phyloP scores from a whole-genome alignment of 2,329 filamentous ascomycete genomes.

The Talaromyces funiculosus region DNA sequence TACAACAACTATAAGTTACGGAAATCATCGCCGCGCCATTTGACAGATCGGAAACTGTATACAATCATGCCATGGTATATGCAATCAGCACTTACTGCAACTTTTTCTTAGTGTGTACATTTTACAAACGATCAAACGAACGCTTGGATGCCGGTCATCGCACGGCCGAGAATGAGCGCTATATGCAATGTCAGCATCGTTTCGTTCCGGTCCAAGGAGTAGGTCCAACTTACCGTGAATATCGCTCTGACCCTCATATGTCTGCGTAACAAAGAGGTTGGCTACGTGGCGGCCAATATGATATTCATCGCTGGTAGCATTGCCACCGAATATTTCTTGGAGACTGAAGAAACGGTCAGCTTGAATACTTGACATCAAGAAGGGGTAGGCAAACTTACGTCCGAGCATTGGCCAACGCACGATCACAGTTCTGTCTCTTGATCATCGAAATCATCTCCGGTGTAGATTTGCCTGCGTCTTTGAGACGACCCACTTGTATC shows the following conservation, averaged over 20 bases:
- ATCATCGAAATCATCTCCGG: conserved; percentile 98
- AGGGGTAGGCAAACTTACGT: conserved; percentile 41
- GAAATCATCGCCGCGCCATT: neutral
- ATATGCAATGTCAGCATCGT: conserved; percentile 13
- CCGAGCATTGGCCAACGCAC: conserved; percentile 72
- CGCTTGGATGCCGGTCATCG: conserved; percentile 70
- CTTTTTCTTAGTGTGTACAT: conserved; percentile 13
- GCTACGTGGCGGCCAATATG: conserved; percentile 90
- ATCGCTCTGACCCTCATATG: conserved; percentile 96
- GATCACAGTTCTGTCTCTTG: conserved; percentile 96
- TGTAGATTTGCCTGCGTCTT: conserved; percentile 79
- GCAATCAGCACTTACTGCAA: neutral
- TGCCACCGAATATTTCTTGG: conserved; percentile 95
- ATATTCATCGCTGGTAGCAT: conserved; percentile 97
- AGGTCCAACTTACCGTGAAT: conserved; percentile 70
- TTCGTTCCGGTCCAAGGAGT: conserved; percentile 32
- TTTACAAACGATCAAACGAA: conserved; percentile 57
- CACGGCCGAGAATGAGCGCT: conserved; percentile 64
- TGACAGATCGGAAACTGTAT: neutral
- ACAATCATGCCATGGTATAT: neutral
- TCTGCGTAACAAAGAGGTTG: conserved; percentile 95
- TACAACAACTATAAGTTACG: neutral
- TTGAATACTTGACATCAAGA: neutral
- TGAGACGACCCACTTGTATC: conserved; percentile 84
- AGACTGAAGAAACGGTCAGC: conserved; percentile 46